Evolutionary conservation across 139 green algal species (phyloP), one percentile per base, ranked within the genome.

Genomic region (Micractinium sp.): DNA sequence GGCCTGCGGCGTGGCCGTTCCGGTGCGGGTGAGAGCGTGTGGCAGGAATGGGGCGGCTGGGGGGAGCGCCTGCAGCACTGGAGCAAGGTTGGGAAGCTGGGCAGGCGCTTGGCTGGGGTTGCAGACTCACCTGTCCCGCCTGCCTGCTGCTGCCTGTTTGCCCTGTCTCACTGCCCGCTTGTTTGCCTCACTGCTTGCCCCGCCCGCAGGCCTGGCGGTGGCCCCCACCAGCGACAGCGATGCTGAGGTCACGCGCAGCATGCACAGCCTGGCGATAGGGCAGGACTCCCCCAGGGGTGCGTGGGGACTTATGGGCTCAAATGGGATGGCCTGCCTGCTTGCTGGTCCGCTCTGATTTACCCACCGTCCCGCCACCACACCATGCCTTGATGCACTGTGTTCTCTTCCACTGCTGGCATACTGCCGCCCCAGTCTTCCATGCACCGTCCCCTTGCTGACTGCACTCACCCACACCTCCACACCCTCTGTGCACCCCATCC

Each of bases 201-300:
- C 33, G 13, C 47, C 56, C 63, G 82, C 63, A 87, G 82, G 82
- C 7, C 61, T 87, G 82, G 82, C 82, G 2, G 63, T 63, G 25
- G 67, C 31, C 9, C 41, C 83, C 67, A 87, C 83, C 5, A 63
- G 63, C 3, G 83, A 87, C 67, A 87, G 66, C 67, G 83, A 87
- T 1, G 14, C 71, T 14, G 85, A 88, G 22, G 85, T 88, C 31
- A 23, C 56, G 38, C 85, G 56, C 85, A 88, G 84, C 71, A 69
- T 88, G 47, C 85, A 88, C 71, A 88, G 85, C 71, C 19, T 82
- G 85, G 33, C 71, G 20, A 71, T 88, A 19, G 31, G 63, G 84
- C 67, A 69, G 67, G 20, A 56, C 47, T 56, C 47, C 5, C 47
- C 47, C 47, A 56, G 47, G 47, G 47, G 47, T 56, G 47, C 47